Conservation (phyloP, 108 stramenopile species). For the Skeletonema menzelii region DNA sequence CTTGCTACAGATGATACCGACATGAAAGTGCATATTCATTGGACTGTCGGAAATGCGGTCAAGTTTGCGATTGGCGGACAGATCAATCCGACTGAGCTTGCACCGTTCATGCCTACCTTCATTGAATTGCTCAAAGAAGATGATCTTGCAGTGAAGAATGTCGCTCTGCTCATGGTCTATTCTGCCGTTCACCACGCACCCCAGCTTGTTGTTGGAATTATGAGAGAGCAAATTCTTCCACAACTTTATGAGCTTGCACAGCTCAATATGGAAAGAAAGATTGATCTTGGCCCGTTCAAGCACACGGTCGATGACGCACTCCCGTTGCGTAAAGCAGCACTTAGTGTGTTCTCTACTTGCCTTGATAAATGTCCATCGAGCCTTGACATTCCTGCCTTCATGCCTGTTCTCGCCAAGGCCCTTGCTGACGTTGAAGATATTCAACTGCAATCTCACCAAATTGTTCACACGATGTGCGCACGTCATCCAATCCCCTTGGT, state of each 20-base stretch:
- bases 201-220: conserved; percentile 67
- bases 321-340: conserved; percentile 93
- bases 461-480: conserved; percentile 74
- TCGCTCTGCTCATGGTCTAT: conserved; percentile 91
- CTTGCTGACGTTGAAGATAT: conserved; percentile 83
- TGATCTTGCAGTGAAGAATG: conserved; percentile 84
- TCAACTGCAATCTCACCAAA: conserved; percentile 81
- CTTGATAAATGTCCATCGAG: conserved; percentile 80
- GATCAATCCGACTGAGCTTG: conserved; percentile 52
- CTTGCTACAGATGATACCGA: conserved; percentile 42
- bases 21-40: conserved; percentile 62
- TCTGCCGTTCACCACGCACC: conserved; percentile 93
- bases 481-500: conserved; percentile 65
- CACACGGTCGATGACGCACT: conserved; percentile 97
- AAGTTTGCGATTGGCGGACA: conserved; percentile 88
- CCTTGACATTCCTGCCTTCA: conserved; percentile 70
- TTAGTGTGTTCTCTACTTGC: conserved; percentile 90
- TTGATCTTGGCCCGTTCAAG: conserved; percentile 98
- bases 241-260: conserved; percentile 71
- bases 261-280: conserved; percentile 85
- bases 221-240: conserved; percentile 81
- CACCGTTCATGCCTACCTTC: conserved; percentile 74
- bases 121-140: conserved; percentile 79
- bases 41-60: conserved; percentile 88
- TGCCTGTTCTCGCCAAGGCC: conserved; percentile 78